phyloP scores from a whole-genome alignment of 169 alveolate genomes.

The Plasmodium adleri region DNA sequence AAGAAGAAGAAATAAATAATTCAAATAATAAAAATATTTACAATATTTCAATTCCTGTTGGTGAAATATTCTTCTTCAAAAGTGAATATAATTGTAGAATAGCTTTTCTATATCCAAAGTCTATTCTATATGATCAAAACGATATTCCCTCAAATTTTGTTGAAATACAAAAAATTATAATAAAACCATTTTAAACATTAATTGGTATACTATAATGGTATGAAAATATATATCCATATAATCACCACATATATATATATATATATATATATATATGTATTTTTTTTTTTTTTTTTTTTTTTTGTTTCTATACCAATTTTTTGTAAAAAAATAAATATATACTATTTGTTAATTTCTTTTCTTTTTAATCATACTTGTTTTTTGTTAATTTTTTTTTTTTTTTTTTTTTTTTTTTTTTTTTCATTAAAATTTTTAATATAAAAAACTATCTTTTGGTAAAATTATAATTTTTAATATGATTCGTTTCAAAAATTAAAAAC shows the following conservation, averaged over 20 bases:
- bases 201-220: neutral
- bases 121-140: neutral
- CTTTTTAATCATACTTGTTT: no score
- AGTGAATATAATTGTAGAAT: constrained; percentile 42
- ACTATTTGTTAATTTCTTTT: no score
- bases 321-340: constrained; percentile 4
- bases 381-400: no score
- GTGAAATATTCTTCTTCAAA: constrained; percentile 65
- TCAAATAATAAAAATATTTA: neutral
- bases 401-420: no score
- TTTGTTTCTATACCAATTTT: neutral
- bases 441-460: no score
- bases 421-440: neutral
- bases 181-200: constrained; percentile 26
- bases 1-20: constrained; percentile 32
- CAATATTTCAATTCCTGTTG: constrained; percentile 30
- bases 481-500: no score
- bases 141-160: constrained; percentile 48
- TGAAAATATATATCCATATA: neutral
- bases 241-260: neutral
- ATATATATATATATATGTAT: neutral
- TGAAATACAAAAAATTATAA: constrained; percentile 50
- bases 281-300: neutral
- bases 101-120: constrained; percentile 42
- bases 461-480: no score